Percentiles rank a stretch among this genome's conserved stretches.
phyloP scores from a whole-genome alignment of 805 yeast species.

The Schwanniomyces vanrijiae region DNA sequence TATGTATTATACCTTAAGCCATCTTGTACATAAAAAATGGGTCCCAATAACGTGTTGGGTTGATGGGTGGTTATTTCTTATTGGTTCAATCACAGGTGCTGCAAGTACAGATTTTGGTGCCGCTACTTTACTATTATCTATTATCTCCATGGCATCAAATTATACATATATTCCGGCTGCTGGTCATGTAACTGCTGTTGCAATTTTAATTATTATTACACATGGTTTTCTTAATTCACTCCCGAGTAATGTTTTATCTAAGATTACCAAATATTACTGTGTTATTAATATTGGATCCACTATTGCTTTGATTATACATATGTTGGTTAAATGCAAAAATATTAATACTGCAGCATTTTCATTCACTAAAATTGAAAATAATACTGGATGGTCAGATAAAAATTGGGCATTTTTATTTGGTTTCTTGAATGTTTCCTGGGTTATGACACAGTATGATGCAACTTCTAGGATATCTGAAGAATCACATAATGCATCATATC shows the following conservation, averaged over 20 bases:
- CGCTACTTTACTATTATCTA: not conserved
- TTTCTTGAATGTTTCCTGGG: slow-evolving; percentile 1
- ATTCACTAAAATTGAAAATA: slow-evolving; percentile 1
- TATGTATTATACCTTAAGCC: slow-evolving; percentile 1
- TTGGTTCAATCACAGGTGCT: slow-evolving; percentile 1
- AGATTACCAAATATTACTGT: not conserved
- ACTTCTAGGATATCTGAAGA: slow-evolving; percentile 2
- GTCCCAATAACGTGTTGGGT: slow-evolving; percentile 1
- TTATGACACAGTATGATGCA: slow-evolving; percentile 1
- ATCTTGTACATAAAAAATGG: slow-evolving; percentile 1
- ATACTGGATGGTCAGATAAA: not conserved
- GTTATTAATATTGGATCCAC: slow-evolving; percentile 1
- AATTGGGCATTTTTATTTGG: slow-evolving; percentile 2
- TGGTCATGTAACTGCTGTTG: slow-evolving; percentile 2
- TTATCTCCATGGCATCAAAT: not conserved
- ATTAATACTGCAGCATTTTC: slow-evolving; percentile 1
- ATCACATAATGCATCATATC: not conserved
- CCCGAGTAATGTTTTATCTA: not conserved
- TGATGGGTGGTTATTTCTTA: slow-evolving; percentile 1
- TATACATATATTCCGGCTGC: not conserved
- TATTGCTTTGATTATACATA: not conserved
- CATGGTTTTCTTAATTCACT: not conserved
- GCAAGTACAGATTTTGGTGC: slow-evolving; percentile 3
- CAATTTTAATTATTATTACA: not conserved
- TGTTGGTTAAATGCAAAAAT: not conserved